Evolutionary conservation across 331 rosid genomes (phyloP), one percentile per base, ranked within the genome.

Genomic region (Acacia concinna): DNA sequence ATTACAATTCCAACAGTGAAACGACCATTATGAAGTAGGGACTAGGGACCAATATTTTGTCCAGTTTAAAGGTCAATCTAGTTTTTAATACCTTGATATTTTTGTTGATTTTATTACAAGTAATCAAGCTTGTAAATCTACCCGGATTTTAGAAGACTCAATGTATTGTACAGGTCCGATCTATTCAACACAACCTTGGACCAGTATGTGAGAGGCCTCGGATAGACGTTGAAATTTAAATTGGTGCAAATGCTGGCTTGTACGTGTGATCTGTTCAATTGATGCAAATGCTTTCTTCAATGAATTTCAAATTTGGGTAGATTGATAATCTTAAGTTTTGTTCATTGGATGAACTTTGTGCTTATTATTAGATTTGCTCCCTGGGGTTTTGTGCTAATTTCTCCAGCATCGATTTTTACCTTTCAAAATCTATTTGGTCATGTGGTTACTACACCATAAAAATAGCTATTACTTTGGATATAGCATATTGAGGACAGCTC

Each of bases 201-300:
- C 89, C 97, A 94, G 78, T 91, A 94, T 85, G 94, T 88, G 37
- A 90, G 94, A 84, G 93, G 93, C 87, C 87, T 94, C 74, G 89
- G 89, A 3, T 92, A 90, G 87, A 85, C 74, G 88, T 47, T 73
- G 79, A 43, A 43, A 43, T n/a, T 77, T 63, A 49, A 74, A 34
- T 74, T 46, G 52, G 52, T 46, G 23, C 56, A 49, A 51, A 59
- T 71, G 79, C 69, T 72, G 23, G 56, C 37, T 20, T 5, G 57
- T 43, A 43, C 14, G 56, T 25, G 6, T 68, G 34, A 23, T 21
- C 21, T 68, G 12, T 41, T 41, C 37, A 68, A 40, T 68, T 68
- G 73, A 10, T n/a, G 32, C 51, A 21, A 38, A 21, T 68, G 14
- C 34, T 40, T 68, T 68, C 21, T 40, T 41, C 28, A 40, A 1